phyloP scores from a whole-genome alignment of 768 basidiomycete genomes.

The Bullera alba region DNA sequence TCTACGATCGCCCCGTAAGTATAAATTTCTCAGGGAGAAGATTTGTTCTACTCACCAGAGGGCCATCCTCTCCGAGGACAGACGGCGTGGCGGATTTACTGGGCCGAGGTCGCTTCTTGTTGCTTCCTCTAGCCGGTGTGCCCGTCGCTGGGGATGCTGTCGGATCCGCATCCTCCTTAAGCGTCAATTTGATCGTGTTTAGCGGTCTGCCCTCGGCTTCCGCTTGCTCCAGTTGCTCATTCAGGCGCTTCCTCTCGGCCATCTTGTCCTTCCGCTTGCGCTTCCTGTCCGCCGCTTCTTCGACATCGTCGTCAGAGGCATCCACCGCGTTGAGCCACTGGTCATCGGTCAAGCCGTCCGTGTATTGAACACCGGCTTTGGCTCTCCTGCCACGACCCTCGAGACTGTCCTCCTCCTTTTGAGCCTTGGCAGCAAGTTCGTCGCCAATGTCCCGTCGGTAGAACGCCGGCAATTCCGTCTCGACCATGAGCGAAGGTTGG shows the following conservation, averaged over 20 bases:
- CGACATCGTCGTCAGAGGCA: conserved; percentile 44
- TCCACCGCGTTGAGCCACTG: conserved; percentile 65
- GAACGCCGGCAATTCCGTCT: conserved; percentile 86
- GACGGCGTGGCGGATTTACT: conserved; percentile 26
- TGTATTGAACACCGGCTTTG: conserved; percentile 80
- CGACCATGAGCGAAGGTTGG: conserved; percentile 67
- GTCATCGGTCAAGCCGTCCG: conserved; percentile 88
- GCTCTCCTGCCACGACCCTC: conserved; percentile 78
- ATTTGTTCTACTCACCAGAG: conserved; percentile 11
- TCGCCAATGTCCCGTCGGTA: conserved; percentile 58
- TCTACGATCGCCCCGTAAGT: conserved; percentile 23
- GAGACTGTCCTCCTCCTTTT: conserved; percentile 49
- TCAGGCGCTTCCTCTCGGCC: conserved; percentile 26
- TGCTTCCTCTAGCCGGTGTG: too few relatives aligned
- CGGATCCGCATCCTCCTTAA: conserved; percentile 50
- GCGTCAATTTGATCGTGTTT: conserved; percentile 70
- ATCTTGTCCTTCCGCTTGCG: conserved; percentile 15
- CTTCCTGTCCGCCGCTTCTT: conserved; percentile 31
- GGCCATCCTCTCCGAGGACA: conserved; percentile 27
- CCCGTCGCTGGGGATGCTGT: conserved; percentile 6
- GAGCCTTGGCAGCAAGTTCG: conserved; percentile 50
- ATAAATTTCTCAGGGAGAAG: background rate
- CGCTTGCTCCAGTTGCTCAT: conserved; percentile 22
- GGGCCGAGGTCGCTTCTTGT: conserved; percentile 33
- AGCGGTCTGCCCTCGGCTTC: conserved; percentile 41